Base-by-base conservation (phyloP, 805 yeast species). In the Saturnispora halmiae region DNA sequence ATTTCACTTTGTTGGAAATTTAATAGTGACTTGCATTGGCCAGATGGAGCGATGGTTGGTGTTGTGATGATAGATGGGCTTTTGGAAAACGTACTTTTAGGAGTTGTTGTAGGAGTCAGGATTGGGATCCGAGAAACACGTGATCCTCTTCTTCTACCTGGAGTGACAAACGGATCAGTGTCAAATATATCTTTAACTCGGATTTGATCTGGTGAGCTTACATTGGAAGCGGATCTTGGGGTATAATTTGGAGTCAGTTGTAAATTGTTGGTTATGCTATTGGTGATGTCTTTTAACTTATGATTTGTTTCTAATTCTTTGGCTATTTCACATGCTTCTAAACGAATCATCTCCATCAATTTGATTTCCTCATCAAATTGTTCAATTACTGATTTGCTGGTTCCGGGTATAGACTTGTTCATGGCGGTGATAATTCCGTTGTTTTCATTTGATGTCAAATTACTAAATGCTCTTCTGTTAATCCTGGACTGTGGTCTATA, bases 131-230 rank as follows among this genome's bases (percentile, higher is more conserved):
- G 40, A 2, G 54, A 43, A 10, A 14, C 13, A 15, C 42, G 14
- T 27, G n/a, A 7, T 9, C 9, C 14, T 10, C 44, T 36, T 24
- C 41, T 38, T 7, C 40, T 42, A 20, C 49, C 47, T 3, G 64
- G 64, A 3, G 64, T 59, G 8, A 52, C 41, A 38, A 59, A 59
- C 13, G 64, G 64, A 44, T 59, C 53, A 3, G 56, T 50, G 6
- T 38, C 46, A 34, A 36, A 43, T 18, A 34, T 34, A 21, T 26
- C 31, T n/a, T 34, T 43, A 9, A 31, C 36, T 32, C 14, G 41
- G 32, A 46, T 42, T 19, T 38, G 15, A 8, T 40, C 43, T 5
- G 50, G 51, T 2, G 51, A 41, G 18, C 48, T 45, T 4, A 36
- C 16, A 8, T 31, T 32, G 46, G 56, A 63, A 19, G 50, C n/a